Evolutionary conservation across 129 eudicot genomes (phyloP), one percentile per base, ranked within the genome.

Genomic region (Helichrysum umbraculigerum): DNA sequence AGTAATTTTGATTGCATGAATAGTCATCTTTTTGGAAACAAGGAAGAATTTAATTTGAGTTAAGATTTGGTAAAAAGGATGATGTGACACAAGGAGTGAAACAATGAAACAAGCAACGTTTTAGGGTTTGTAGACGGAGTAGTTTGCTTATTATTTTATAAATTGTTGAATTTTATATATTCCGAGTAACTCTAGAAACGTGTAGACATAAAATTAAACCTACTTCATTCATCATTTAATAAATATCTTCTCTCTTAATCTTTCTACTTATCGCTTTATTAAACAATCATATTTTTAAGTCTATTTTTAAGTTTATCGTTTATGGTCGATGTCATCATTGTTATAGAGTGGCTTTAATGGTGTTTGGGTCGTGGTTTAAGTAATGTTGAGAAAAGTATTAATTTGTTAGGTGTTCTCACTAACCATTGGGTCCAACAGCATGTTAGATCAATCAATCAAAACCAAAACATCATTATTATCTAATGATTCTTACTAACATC

Each of bases 371-470:
- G 5, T 51, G n/a, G 76, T 42, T 52, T n/a, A 72, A 72, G 64
- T 72, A 72, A 56, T 29, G 30, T 12, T 35, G 39, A 73, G 39
- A 73, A 73, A 73, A 60, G 76, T 58, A 59, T 78, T 78, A 17
- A 69, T 28, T n/a, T 59, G 81, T 58, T 69, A 42, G 81, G 76
- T 60, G 69, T 69, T 70, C 61, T 21, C 34, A 58, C 81, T 42
- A 77, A 77, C 66, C 81, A 56, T 77, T 77, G 67, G 81, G 76
- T 77, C 76, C 70, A 77, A 77, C 58, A 59, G 70, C 75, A 68
- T 77, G 81, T 77, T 58, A 68, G 60, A 58, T 68, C 28, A 25
- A 58, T 68, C 69, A 68, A 77, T 58, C 77, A 72, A 72, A 41
- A n/a, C 63, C 5, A 72, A 34, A 58, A 25, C 68, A 37, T 20